Evolutionary conservation across 345 rosid genomes (phyloP).

Genomic region (Erodium maritimum): DNA sequence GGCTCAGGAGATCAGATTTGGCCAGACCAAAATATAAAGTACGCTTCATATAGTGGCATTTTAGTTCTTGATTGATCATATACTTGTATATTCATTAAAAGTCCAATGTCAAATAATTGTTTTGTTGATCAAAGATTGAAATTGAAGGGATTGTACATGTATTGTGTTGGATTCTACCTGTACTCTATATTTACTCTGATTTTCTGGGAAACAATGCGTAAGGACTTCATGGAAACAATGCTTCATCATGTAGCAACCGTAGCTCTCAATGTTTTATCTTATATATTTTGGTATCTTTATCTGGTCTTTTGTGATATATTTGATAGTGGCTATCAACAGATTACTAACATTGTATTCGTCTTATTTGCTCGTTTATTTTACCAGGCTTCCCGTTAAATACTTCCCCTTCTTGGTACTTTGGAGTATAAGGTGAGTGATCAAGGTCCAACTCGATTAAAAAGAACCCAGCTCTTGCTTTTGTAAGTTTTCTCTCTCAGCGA

Average conservation of each 20-base stretch:
- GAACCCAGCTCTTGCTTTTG: no score
- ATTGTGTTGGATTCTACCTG: constrained; percentile 65
- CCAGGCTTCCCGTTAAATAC: constrained; percentile 45
- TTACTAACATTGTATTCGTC: constrained; percentile 37
- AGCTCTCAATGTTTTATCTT: constrained; percentile 48
- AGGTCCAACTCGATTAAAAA: neutral
- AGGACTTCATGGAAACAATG: constrained; percentile 63
- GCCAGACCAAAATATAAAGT: constrained; percentile 86
- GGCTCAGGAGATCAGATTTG: constrained; percentile 74
- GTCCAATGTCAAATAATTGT: neutral
- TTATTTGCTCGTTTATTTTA: constrained; percentile 43
- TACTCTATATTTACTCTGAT: constrained; percentile 68
- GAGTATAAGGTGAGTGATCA: constrained; percentile 57
- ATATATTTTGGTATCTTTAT: constrained; percentile 55
- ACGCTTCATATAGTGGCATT: constrained; percentile 12
- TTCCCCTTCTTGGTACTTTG: constrained; percentile 62
- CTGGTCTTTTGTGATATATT: no score
- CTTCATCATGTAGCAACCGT: constrained; percentile 53
- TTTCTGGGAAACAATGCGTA: constrained; percentile 81
- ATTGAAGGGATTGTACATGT: constrained; percentile 61
- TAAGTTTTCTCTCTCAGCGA: no score
- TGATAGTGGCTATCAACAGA: constrained; percentile 46
- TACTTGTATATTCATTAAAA: no score
- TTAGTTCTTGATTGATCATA: no score
- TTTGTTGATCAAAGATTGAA: constrained; percentile 34